phyloP scores from a whole-genome alignment of 2,329 filamentous ascomycete species.

The Scedosporium minutisporum region DNA sequence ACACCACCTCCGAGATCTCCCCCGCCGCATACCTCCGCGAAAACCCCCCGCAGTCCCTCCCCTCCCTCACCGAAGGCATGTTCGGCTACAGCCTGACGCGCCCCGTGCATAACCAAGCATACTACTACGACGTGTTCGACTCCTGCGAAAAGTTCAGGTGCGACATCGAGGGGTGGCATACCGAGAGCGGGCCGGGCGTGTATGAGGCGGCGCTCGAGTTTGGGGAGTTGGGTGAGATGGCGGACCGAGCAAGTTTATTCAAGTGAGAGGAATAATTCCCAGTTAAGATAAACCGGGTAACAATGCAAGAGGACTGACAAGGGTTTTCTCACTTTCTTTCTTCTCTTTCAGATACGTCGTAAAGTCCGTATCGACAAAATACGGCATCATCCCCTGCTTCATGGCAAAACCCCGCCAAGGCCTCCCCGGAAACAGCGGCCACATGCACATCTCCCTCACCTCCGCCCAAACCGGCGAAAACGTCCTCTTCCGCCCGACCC shows the following conservation, averaged over 20 bases:
- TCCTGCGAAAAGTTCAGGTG: constrained; percentile 69
- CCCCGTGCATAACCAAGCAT: constrained; percentile 82
- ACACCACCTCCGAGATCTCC: constrained; percentile 42
- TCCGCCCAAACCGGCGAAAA: constrained; percentile 67
- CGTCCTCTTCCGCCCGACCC: constrained; percentile 63
- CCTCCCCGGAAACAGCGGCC: constrained; percentile 86
- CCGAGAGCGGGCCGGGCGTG: constrained; percentile 85
- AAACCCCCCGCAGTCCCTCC: constrained; percentile 64
- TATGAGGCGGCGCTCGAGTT: constrained; percentile 94
- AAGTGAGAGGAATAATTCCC: constrained; percentile 46
- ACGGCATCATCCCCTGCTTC: constrained; percentile 92
- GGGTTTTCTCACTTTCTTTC: no score
- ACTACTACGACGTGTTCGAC: constrained; percentile 82
- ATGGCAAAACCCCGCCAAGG: constrained; percentile 96
- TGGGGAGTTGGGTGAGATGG: constrained; percentile 78
- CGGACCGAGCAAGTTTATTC: constrained; percentile 84
- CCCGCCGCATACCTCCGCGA: constrained; percentile 65
- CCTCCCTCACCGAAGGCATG: constrained; percentile 83
- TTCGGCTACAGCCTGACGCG: constrained; percentile 87
- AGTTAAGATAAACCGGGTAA: background rate
- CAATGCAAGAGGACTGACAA: no score
- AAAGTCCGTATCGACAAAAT: constrained; percentile 77
- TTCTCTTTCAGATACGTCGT: constrained; percentile 56
- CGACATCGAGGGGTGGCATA: constrained; percentile 90
- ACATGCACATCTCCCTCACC: constrained; percentile 88